These are phyloP conservation scores for Phytophthora melonis DNA, from an alignment of 352 stramenopile species.

Conservation along the genomic window DNA sequence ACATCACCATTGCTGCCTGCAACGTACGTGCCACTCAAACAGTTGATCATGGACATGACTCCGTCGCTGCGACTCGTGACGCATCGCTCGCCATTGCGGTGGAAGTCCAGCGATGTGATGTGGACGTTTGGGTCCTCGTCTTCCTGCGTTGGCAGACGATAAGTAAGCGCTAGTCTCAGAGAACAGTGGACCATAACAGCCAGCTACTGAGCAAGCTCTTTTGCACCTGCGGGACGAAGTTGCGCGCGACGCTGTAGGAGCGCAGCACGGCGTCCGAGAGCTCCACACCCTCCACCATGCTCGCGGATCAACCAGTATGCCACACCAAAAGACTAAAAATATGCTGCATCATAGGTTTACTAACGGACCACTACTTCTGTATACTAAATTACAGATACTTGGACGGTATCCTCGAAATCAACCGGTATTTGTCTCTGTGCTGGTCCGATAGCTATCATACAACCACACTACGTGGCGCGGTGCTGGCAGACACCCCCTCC, in stretches of 20 bases:
- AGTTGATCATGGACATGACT: slow-evolving; percentile 86
- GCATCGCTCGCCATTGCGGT: slow-evolving; percentile 81
- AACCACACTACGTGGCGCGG: slow-evolving; percentile 8
- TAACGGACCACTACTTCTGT: neutral
- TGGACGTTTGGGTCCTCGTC: slow-evolving; percentile 71
- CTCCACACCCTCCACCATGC: slow-evolving; percentile 41
- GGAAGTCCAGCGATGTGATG: slow-evolving; percentile 79
- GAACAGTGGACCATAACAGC: neutral
- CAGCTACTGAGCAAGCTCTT: neutral
- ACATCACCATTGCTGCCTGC: neutral
- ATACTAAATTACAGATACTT: neutral
- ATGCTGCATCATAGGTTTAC: slow-evolving; percentile 16
- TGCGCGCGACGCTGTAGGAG: slow-evolving; percentile 73
- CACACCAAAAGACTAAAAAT: slow-evolving; percentile 3
- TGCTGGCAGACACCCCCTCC: neutral
- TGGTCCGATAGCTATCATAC: slow-evolving; percentile 39
- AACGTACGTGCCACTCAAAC: slow-evolving; percentile 80
- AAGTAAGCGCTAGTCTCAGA: slow-evolving; percentile 1
- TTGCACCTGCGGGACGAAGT: slow-evolving; percentile 69
- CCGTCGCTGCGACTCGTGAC: slow-evolving; percentile 82
- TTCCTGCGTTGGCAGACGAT: slow-evolving; percentile 35
- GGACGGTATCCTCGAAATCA: neutral
- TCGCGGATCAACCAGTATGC: neutral
- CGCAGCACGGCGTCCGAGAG: slow-evolving; percentile 70
- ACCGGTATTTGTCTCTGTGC: slow-evolving; percentile 1